Conservation (phyloP, 768 basidiomycete genomes). For the Tricholoma sp. region DNA sequence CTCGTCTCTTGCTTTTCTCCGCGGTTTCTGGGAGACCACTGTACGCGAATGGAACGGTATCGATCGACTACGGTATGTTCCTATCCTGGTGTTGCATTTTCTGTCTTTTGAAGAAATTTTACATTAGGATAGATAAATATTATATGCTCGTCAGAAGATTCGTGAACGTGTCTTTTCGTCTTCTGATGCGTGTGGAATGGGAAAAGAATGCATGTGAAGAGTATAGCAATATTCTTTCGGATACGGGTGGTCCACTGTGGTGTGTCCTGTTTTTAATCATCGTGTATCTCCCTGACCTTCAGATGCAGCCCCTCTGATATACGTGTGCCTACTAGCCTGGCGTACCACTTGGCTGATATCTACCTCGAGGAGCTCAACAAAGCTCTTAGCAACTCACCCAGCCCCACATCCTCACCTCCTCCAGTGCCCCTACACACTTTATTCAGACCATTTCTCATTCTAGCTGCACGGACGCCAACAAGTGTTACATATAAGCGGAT, state of each 20-base stretch:
- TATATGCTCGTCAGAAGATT: slow-evolving; percentile 92
- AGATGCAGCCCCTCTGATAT: slow-evolving; percentile 56
- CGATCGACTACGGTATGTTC: slow-evolving; percentile 75
- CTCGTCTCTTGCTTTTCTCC: slow-evolving; percentile 69
- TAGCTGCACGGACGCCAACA: slow-evolving; percentile 65
- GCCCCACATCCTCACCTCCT: slow-evolving; percentile 43
- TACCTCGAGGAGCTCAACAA: slow-evolving; percentile 89
- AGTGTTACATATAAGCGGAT: slow-evolving; percentile 69
- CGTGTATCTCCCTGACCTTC: not conserved
- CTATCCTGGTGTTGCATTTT: not conserved
- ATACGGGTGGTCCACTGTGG: slow-evolving; percentile 80
- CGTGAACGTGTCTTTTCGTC: slow-evolving; percentile 77
- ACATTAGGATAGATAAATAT: slow-evolving; percentile 87
- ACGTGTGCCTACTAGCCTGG: slow-evolving; percentile 71
- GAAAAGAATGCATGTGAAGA: slow-evolving; percentile 44
- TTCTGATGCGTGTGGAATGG: slow-evolving; percentile 74
- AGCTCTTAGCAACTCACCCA: slow-evolving; percentile 31
- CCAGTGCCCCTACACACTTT: slow-evolving; percentile 34
- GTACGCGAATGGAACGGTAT: slow-evolving; percentile 94
- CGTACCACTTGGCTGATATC: slow-evolving; percentile 85
- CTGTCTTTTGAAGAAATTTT: slow-evolving; percentile 7
- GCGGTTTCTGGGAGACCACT: slow-evolving; percentile 87
- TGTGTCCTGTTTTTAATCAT: slow-evolving; percentile 27
- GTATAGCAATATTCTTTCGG: slow-evolving; percentile 65
- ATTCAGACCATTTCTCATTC: slow-evolving; percentile 62